These are phyloP conservation scores for Termitomyces sp. DNA, from an alignment of 768 basidiomycete species.

Conservation along the genomic window DNA sequence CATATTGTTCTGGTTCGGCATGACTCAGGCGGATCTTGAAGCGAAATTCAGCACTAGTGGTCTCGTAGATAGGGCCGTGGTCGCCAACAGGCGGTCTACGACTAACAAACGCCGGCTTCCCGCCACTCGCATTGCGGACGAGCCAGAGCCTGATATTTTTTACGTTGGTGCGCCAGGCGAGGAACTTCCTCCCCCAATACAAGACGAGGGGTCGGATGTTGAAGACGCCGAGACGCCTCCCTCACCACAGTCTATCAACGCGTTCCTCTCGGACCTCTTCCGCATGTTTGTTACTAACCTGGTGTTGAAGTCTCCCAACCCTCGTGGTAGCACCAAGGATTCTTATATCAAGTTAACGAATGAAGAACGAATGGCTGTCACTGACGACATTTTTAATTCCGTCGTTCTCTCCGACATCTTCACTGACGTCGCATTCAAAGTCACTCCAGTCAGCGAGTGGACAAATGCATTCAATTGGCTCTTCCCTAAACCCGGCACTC, in stretches of 20 bases:
- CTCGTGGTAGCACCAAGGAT: background rate
- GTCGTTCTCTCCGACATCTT: background rate
- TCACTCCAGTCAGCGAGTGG: background rate
- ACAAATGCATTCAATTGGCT: background rate
- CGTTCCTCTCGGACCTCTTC: background rate
- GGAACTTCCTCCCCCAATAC: background rate
- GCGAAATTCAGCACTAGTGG: background rate
- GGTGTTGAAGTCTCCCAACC: constrained; percentile 1
- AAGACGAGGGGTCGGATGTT: background rate
- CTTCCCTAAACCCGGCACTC: background rate
- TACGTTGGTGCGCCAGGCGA: background rate
- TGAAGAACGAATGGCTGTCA: background rate
- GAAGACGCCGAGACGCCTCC: background rate
- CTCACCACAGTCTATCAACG: background rate
- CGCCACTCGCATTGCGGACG: background rate
- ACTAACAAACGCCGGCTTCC: background rate
- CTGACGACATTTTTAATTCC: background rate
- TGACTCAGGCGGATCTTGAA: background rate
- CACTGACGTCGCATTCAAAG: background rate
- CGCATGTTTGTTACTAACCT: constrained; percentile 1
- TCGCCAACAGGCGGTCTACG: background rate
- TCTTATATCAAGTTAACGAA: constrained; percentile 5
- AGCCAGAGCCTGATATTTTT: background rate
- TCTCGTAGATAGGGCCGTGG: background rate
- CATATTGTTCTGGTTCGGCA: background rate